A percentile compares a stretch with the other conserved stretches of the same genome.
These are phyloP conservation scores for Fibroporia radiculosa DNA, from an alignment of 768 basidiomycete genomes.

Conservation along the genomic window DNA sequence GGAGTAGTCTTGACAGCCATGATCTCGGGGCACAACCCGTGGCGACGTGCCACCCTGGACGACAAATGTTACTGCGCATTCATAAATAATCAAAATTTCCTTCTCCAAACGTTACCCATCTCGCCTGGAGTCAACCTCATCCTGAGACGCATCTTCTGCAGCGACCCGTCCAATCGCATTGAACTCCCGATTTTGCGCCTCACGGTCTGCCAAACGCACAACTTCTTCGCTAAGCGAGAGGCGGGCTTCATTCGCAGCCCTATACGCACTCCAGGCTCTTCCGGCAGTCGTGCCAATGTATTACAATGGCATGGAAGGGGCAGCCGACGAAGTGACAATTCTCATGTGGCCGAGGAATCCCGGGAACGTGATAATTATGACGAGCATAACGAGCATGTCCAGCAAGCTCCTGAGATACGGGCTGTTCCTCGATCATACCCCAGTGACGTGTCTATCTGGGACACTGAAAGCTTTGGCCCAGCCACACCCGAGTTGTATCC, in stretches of 20 bases:
- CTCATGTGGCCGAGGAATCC: too few species aligned
- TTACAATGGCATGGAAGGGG: too few species aligned
- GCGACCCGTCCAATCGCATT: conserved; percentile 55
- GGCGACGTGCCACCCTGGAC: conserved; percentile 39
- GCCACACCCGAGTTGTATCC: too few species aligned
- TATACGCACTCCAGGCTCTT: conserved; percentile 13
- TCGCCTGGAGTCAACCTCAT: conserved; percentile 38
- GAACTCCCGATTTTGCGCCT: conserved; percentile 50
- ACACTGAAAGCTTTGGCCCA: too few species aligned
- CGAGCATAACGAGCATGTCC: too few species aligned
- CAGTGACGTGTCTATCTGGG: too few species aligned
- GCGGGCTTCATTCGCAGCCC: conserved; percentile 19
- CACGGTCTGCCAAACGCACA: conserved; percentile 15
- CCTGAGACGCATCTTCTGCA: conserved; percentile 51
- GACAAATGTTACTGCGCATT: conserved; percentile 42
- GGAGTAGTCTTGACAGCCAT: conserved; percentile 42
- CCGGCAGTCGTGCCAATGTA: too few species aligned
- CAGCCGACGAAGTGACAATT: too few species aligned
- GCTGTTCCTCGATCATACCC: too few species aligned
- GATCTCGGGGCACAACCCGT: conserved; percentile 42
- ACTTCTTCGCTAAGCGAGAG: conserved; percentile 21
- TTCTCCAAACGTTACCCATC: conserved; percentile 47
- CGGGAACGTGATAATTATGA: too few species aligned
- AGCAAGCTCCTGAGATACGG: too few species aligned
- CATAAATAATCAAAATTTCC: conserved; percentile 41